Evolutionary conservation across 805 yeast species (phyloP).

Genomic region (Wickerhamomyces rabaulensis): DNA sequence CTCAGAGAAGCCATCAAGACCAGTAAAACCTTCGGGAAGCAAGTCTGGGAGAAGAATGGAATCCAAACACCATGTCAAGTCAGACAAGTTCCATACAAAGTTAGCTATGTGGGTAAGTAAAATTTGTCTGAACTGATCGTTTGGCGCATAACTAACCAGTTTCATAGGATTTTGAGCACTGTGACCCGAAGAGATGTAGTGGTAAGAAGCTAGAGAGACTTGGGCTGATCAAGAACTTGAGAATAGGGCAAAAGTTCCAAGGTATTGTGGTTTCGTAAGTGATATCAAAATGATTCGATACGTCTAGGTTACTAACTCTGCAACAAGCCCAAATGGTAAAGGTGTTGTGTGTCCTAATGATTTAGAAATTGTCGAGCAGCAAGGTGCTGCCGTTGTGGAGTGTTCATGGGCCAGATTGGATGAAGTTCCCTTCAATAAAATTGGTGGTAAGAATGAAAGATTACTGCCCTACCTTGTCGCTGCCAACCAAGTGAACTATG

Average conservation of each 20-base stretch:
- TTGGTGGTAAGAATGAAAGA: constrained; percentile 88
- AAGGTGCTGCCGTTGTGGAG: constrained; percentile 97
- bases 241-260: constrained; percentile 90
- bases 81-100: constrained; percentile 63
- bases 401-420: constrained; percentile 98
- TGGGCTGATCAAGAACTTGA: constrained; percentile 70
- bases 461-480: constrained; percentile 89
- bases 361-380: constrained; percentile 61
- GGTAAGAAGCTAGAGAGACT: constrained; percentile 90
- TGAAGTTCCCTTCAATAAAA: constrained; percentile 89
- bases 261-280: constrained; percentile 75
- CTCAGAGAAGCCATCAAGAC: constrained; percentile 33
- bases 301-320: neutral
- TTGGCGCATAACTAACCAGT: neutral
- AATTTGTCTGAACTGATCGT: neutral
- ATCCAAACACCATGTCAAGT: constrained; percentile 24
- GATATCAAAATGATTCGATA: neutral
- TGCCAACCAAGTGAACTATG: constrained; percentile 95
- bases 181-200: constrained; percentile 96
- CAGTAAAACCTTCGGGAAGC: constrained; percentile 53
- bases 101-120: constrained; percentile 80
- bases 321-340: constrained; percentile 68
- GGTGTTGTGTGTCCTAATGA: constrained; percentile 89
- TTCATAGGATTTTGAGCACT: constrained; percentile 78
- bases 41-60: constrained; percentile 43